Percentiles rank a stretch among this genome's conserved stretches.
phyloP scores from a whole-genome alignment of 164 flowering plant genomes.

The Buxus sempervirens region DNA sequence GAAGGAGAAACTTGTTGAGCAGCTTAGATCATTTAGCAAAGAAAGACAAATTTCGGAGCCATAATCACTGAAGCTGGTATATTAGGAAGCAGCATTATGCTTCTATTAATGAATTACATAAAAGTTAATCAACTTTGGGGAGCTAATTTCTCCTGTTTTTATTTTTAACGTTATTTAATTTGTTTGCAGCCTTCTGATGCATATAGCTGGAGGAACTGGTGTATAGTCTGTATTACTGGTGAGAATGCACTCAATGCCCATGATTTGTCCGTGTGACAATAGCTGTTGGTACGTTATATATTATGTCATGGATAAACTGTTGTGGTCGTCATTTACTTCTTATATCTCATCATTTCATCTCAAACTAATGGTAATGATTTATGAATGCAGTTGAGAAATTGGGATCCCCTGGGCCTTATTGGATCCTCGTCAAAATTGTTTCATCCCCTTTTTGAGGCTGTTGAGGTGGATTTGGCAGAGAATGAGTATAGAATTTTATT shows the following conservation, averaged over 20 bases:
- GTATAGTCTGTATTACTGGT: constrained; percentile 25
- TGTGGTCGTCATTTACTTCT: not conserved
- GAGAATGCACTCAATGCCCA: constrained; percentile 13
- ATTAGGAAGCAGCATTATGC: not conserved
- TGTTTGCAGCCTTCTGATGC: constrained; percentile 17
- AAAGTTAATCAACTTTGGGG: not conserved
- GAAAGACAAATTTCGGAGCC: constrained; percentile 22
- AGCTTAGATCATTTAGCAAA: constrained; percentile 40
- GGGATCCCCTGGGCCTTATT: constrained; percentile 16
- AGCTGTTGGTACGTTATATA: constrained; percentile 9
- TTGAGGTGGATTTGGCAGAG: constrained; percentile 19
- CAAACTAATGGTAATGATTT: constrained; percentile 7
- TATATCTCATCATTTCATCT: not conserved
- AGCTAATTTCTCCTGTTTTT: not conserved
- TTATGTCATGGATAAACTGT: not conserved
- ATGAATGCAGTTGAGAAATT: constrained; percentile 15
- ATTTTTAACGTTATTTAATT: no score
- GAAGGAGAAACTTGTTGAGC: constrained; percentile 55
- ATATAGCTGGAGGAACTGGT: constrained; percentile 14
- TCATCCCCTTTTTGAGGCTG: constrained; percentile 21
- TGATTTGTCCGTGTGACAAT: constrained; percentile 6
- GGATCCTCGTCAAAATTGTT: constrained; percentile 8
- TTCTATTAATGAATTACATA: not conserved
- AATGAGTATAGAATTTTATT: constrained; percentile 17
- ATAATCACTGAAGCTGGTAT: constrained; percentile 24